These are phyloP conservation scores for Oxytropis ochrocephala DNA, from an alignment of 306 rosid genomes.

Conservation along the genomic window DNA sequence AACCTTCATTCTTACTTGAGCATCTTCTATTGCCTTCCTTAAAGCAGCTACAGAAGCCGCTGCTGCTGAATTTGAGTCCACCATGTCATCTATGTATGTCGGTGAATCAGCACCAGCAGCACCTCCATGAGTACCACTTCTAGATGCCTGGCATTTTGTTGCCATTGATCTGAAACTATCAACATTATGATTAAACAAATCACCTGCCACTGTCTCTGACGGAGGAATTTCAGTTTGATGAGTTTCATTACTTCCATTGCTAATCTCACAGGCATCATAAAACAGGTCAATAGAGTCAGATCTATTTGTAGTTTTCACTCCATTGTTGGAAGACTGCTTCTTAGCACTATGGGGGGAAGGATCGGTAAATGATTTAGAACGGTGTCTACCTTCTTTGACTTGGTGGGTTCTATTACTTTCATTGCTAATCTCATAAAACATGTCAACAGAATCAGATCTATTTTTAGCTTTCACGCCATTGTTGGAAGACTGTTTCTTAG, in stretches of 20 bases:
- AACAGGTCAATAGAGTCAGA: constrained; percentile 35
- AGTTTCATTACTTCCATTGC: constrained; percentile 33
- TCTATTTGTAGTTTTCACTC: constrained; percentile 31
- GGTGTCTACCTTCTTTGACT: constrained; percentile 18
- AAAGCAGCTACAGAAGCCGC: constrained; percentile 85
- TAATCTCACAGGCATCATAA: constrained; percentile 44
- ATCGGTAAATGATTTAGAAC: constrained; percentile 20
- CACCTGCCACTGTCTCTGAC: constrained; percentile 23
- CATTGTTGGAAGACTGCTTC: constrained; percentile 35
- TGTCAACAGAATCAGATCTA: constrained; percentile 31
- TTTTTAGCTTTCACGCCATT: constrained; percentile 31
- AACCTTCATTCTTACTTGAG: constrained; percentile 64
- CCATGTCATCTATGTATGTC: constrained; percentile 49
- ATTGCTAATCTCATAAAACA: constrained; percentile 41
- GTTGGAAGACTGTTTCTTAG: constrained; percentile 36
- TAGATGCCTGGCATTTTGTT: constrained; percentile 25
- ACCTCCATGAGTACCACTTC: constrained; percentile 27
- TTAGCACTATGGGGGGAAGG: constrained; percentile 30
- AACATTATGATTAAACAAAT: constrained; percentile 21
- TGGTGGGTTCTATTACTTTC: constrained; percentile 31
- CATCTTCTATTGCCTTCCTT: constrained; percentile 90
- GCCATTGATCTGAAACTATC: constrained; percentile 33
- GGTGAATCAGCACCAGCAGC: constrained; percentile 41
- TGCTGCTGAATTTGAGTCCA: constrained; percentile 69
- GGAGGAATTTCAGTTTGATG: constrained; percentile 28